These are phyloP conservation scores for Chalciporus pseudorubinellus DNA, from an alignment of 768 basidiomycete genomes.

Conservation along the genomic window DNA sequence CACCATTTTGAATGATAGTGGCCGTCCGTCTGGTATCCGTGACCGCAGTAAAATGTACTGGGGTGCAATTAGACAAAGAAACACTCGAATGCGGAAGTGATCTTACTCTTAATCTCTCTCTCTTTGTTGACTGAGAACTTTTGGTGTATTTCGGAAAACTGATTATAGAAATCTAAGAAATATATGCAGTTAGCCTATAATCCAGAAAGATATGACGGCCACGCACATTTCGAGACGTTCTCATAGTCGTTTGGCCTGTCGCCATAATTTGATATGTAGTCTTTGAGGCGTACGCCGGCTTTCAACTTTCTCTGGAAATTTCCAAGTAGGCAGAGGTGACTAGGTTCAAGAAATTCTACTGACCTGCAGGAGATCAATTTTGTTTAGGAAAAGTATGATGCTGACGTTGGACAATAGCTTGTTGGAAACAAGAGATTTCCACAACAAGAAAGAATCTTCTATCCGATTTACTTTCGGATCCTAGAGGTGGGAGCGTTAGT, in stretches of 20 bases:
- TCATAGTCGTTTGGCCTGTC: constrained; percentile 79
- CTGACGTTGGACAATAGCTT: constrained; percentile 70
- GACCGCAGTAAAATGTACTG: constrained; percentile 79
- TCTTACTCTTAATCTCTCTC: constrained; percentile 70
- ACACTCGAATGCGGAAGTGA: neutral
- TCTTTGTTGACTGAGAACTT: constrained; percentile 64
- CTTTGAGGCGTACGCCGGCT: constrained; percentile 67
- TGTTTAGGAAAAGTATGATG: constrained; percentile 81
- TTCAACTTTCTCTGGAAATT: constrained; percentile 62
- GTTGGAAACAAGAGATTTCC: constrained; percentile 72
- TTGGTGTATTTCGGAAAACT: constrained; percentile 70
- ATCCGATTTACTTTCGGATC: constrained; percentile 72
- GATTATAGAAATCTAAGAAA: constrained; percentile 63
- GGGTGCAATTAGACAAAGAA: constrained; percentile 8
- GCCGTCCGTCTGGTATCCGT: constrained; percentile 75
- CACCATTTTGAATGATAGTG: constrained; percentile 73
- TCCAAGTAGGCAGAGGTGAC: constrained; percentile 1
- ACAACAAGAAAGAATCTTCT: constrained; percentile 75
- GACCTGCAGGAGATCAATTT: constrained; percentile 74
- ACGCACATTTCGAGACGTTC: constrained; percentile 69
- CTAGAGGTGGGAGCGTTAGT: constrained; percentile 34
- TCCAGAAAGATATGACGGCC: neutral
- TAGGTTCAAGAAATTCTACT: constrained; percentile 3
- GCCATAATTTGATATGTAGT: constrained; percentile 69
- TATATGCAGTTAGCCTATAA: constrained; percentile 4